These are phyloP conservation scores for Dovyalis caffra DNA, from an alignment of 345 rosid genomes.

Conservation along the genomic window DNA sequence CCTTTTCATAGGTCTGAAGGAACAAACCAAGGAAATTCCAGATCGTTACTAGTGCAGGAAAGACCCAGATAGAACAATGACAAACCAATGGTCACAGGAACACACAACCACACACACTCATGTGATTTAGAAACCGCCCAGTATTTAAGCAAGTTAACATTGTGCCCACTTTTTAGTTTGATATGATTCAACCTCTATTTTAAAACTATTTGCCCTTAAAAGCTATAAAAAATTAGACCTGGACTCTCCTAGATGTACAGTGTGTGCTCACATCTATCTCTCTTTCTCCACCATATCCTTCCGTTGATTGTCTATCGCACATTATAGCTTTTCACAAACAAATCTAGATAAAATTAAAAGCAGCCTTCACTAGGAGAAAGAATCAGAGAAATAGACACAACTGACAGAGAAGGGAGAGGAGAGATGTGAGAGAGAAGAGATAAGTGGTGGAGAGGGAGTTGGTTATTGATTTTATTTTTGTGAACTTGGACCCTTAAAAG, in stretches of 20 bases:
- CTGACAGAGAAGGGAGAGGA: background rate
- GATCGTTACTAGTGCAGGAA: constrained; percentile 2
- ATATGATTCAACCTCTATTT: background rate
- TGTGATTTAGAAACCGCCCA: background rate
- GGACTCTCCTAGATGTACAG: background rate
- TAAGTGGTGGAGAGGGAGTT: background rate
- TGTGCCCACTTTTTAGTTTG: background rate
- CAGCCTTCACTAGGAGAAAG: background rate
- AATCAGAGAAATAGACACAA: background rate
- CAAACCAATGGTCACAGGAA: background rate
- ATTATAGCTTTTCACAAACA: background rate
- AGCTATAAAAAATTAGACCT: background rate
- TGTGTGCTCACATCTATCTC: background rate
- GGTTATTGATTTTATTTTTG: background rate
- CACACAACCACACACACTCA: background rate
- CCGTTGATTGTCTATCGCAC: background rate
- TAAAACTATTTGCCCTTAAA: background rate
- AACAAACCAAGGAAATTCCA: constrained; percentile 7
- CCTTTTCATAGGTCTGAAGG: constrained; percentile 77
- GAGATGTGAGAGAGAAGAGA: background rate
- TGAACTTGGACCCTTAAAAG: background rate
- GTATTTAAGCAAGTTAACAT: background rate
- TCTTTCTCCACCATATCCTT: background rate
- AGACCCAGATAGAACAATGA: background rate
- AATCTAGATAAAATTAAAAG: no score